A percentile compares a stretch with the other conserved stretches of the same genome.
These are phyloP conservation scores for Durusdinium trenchii DNA, from an alignment of 73 alveolate species.

Conservation along the genomic window DNA sequence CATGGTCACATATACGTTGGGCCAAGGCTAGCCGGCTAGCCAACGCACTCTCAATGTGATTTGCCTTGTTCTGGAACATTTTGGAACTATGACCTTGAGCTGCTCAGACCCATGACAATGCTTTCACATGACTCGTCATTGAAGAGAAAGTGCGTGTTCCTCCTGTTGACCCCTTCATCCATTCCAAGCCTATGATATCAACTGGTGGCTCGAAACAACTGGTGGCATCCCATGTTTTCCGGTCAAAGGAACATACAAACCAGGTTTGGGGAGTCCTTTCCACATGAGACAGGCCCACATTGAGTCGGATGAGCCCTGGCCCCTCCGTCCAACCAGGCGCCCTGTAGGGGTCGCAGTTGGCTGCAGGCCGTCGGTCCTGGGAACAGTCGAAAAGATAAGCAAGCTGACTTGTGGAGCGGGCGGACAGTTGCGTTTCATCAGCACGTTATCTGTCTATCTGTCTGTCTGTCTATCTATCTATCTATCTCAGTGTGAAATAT, in stretches of 20 bases:
- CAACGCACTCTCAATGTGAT: neutral
- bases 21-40: neutral
- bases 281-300: neutral
- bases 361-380: conserved; percentile 91
- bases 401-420: no score
- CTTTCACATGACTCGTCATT: neutral
- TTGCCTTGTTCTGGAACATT: neutral
- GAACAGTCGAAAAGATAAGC: no score
- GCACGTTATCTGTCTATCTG: no score
- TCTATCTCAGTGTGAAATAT: no score
- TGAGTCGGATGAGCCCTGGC: neutral
- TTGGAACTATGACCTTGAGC: neutral
- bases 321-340: neutral
- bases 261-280: no score
- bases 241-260: neutral
- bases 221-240: neutral
- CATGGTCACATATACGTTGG: neutral
- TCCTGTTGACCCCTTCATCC: neutral
- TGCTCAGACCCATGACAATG: neutral
- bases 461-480: no score
- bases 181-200: neutral
- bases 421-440: no score
- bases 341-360: conserved; percentile 79
- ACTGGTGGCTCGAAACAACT: neutral
- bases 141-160: neutral